Percentiles rank a stretch among this genome's conserved stretches.
phyloP scores from a whole-genome alignment of 257 asterid genomes.

The Nyctanthes arbortristis region DNA sequence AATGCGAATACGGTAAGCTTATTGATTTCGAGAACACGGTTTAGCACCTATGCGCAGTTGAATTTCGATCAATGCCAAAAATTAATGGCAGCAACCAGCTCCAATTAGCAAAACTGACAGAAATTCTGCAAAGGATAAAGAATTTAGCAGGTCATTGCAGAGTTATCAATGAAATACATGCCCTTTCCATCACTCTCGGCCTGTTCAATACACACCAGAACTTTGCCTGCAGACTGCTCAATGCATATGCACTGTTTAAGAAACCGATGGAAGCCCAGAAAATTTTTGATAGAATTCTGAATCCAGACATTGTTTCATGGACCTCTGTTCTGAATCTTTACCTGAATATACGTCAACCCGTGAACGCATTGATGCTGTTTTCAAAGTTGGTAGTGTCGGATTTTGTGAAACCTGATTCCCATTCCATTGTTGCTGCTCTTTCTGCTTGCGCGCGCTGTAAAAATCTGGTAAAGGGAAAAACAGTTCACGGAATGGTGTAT shows the following conservation, averaged over 20 bases:
- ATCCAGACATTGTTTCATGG: constrained; percentile 67
- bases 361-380: constrained; percentile 43
- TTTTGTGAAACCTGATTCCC: constrained; percentile 55
- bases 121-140: constrained; percentile 30
- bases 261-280: constrained; percentile 43
- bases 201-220: constrained; percentile 33
- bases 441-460: constrained; percentile 62
- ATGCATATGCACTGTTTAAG: constrained; percentile 41
- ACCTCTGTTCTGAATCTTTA: constrained; percentile 59
- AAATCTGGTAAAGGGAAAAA: constrained; percentile 47
- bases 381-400: constrained; percentile 32
- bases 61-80: constrained; percentile 27
- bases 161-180: constrained; percentile 54
- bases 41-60: neutral
- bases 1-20: too few species aligned
- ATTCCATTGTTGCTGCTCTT: constrained; percentile 63
- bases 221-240: constrained; percentile 51
- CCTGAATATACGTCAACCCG: constrained; percentile 54
- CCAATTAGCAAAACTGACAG: constrained; percentile 5
- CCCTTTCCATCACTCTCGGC: constrained; percentile 40
- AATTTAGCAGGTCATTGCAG: constrained; percentile 36
- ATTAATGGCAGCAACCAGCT: constrained; percentile 13
- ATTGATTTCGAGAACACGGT: too few species aligned
- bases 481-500: constrained; percentile 61
- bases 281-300: constrained; percentile 49